Percentiles rank a stretch among this genome's conserved stretches.
Evolutionary conservation across 2,329 filamentous ascomycete species (phyloP).

Genomic region (Aspergillus aculeatus): DNA sequence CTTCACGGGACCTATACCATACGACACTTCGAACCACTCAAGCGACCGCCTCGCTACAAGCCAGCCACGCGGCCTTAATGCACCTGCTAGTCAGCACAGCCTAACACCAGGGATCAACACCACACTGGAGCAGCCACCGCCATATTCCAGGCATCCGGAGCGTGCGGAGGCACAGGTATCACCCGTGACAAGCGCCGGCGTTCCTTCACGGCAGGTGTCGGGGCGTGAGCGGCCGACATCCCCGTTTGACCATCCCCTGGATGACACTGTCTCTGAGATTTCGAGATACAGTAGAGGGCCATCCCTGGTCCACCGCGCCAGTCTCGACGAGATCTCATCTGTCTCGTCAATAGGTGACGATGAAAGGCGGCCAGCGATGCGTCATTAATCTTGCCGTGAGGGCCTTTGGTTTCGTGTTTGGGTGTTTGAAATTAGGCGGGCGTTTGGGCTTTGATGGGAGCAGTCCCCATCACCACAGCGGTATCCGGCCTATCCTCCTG

Average conservation of each 20-base stretch:
- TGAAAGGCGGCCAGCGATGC: constrained; percentile 5
- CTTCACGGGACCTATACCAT: constrained; percentile 7
- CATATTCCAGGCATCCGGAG: background rate
- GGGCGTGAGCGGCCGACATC: constrained; percentile 18
- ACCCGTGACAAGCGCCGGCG: background rate
- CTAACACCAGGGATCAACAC: background rate
- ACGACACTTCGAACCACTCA: background rate
- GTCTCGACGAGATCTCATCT: constrained; percentile 32
- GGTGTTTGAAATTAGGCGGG: background rate
- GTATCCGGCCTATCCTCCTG: background rate
- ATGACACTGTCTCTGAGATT: constrained; percentile 29
- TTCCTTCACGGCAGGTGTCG: constrained; percentile 8
- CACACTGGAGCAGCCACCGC: background rate
- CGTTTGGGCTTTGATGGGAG: background rate
- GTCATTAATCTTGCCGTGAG: background rate
- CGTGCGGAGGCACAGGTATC: background rate
- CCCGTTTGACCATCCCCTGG: constrained; percentile 24
- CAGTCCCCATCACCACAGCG: background rate
- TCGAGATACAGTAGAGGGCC: constrained; percentile 20
- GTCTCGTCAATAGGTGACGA: constrained; percentile 33
- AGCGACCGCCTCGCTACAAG: background rate
- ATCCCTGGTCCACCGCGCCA: constrained; percentile 9
- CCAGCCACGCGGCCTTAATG: background rate
- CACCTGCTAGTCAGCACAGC: background rate
- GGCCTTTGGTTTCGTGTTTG: background rate